These are phyloP conservation scores for Exophiala spinifera DNA, from an alignment of 2,329 filamentous ascomycete genomes.

Conservation along the genomic window DNA sequence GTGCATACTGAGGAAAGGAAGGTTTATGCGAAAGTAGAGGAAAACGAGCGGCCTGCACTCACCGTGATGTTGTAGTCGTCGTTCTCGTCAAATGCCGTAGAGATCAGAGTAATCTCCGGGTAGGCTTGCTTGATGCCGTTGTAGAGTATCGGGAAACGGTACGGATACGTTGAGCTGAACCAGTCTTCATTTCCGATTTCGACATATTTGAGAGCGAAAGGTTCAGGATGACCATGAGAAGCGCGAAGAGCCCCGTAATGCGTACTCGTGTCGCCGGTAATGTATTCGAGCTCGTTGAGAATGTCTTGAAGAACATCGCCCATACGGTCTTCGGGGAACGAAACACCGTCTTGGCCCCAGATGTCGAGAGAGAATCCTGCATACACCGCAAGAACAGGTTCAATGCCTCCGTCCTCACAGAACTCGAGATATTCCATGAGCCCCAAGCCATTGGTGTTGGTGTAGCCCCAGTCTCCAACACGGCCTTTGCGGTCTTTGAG, in stretches of 20 bases:
- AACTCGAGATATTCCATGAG: constrained; percentile 50
- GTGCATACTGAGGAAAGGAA: too few relatives aligned
- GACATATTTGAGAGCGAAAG: constrained; percentile 60
- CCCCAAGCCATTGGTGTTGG: constrained; percentile 45
- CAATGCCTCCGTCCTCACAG: constrained; percentile 46
- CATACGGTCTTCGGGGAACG: constrained; percentile 33
- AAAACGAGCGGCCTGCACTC: too few relatives aligned
- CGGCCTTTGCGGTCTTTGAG: constrained; percentile 49
- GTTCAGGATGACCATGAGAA: constrained; percentile 58
- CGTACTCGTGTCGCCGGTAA: constrained; percentile 30
- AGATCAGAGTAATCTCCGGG: constrained; percentile 56
- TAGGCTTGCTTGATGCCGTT: constrained; percentile 57
- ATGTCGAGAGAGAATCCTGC: constrained; percentile 44
- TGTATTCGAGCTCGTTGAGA: constrained; percentile 34
- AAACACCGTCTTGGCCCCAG: constrained; percentile 37
- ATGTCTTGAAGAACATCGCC: constrained; percentile 37
- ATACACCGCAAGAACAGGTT: constrained; percentile 45
- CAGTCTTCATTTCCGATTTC: constrained; percentile 69
- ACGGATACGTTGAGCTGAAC: constrained; percentile 51
- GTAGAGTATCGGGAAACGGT: constrained; percentile 59
- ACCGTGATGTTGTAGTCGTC: constrained; percentile 33
- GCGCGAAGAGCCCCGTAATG: constrained; percentile 50
- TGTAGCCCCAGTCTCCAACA: constrained; percentile 45
- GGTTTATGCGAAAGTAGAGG: too few relatives aligned
- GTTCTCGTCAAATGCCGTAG: constrained; percentile 41